Percentiles rank a stretch among this genome's conserved stretches.
phyloP scores from a whole-genome alignment of 2,329 filamentous ascomycete genomes.

The Sporothrix globosa region DNA sequence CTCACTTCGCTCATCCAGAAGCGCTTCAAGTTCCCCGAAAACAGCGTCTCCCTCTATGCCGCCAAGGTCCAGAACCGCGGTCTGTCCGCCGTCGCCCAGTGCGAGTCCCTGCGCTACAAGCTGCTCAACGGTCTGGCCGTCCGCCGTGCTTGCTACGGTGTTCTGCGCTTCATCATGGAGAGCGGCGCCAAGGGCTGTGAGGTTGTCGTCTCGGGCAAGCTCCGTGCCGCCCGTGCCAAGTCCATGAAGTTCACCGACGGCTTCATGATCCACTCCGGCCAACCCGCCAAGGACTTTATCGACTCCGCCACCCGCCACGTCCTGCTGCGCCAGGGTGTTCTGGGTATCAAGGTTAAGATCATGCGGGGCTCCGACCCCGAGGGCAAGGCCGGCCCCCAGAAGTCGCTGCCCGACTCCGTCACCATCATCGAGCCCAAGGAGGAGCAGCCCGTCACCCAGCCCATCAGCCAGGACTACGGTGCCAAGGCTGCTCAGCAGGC shows the following conservation, averaged over 20 bases:
- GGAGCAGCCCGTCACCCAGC: slow-evolving; percentile 92
- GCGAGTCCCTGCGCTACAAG: slow-evolving; percentile 99
- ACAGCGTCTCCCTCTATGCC: slow-evolving; percentile 99
- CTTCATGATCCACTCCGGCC: slow-evolving; percentile 99
- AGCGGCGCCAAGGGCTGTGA: slow-evolving; percentile 99
- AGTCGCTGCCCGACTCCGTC: slow-evolving; percentile 96
- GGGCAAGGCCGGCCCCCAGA: slow-evolving; percentile 97
- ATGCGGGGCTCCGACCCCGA: slow-evolving; percentile 99
- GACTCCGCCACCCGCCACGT: slow-evolving; percentile 98
- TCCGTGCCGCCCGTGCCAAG: slow-evolving; percentile 98
- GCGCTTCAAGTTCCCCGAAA: slow-evolving; percentile 99
- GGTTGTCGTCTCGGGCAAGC: slow-evolving; percentile 99
- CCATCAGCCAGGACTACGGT: slow-evolving; percentile 97
- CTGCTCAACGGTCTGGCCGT: slow-evolving; percentile 99
- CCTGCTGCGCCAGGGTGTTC: slow-evolving; percentile 98
- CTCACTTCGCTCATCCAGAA: slow-evolving; percentile 99
- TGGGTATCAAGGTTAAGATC: slow-evolving; percentile 99
- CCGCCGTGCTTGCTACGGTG: slow-evolving; percentile 98
- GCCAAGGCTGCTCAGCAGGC: slow-evolving; percentile 76
- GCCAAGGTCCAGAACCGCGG: slow-evolving; percentile 99
- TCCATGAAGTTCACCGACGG: slow-evolving; percentile 99
- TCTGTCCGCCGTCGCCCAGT: slow-evolving; percentile 99
- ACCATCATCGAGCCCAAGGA: slow-evolving; percentile 99
- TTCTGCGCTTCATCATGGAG: slow-evolving; percentile 99
- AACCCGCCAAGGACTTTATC: slow-evolving; percentile 99